phyloP scores from a whole-genome alignment of 805 yeast species.

The Candida glaebosa region DNA sequence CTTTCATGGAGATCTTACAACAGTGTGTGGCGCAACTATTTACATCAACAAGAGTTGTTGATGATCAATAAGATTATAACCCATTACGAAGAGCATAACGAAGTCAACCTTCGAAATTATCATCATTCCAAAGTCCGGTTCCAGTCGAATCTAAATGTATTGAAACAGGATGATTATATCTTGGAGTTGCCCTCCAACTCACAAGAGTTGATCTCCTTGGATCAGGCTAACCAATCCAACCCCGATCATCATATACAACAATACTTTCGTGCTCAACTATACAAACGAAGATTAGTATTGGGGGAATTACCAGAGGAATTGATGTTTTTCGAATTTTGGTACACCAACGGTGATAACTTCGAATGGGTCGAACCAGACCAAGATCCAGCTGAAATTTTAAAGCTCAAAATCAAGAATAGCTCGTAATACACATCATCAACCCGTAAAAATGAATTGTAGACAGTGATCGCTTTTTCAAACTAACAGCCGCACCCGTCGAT shows the following conservation, averaged over 20 bases:
- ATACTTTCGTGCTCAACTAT: constrained; percentile 21
- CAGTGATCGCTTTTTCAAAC: background rate
- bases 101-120: constrained; percentile 37
- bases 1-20: constrained; percentile 38
- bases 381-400: constrained; percentile 39
- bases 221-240: background rate
- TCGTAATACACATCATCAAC: background rate
- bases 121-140: constrained; percentile 30
- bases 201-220: background rate
- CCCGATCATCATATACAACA: constrained; percentile 13
- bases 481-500: background rate
- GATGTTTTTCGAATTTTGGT: constrained; percentile 35
- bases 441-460: background rate
- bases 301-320: constrained; percentile 35
- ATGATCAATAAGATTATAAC: constrained; percentile 31
- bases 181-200: constrained; percentile 19
- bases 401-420: constrained; percentile 11
- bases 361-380: constrained; percentile 47
- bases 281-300: constrained; percentile 29
- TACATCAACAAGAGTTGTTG: constrained; percentile 29
- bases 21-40: constrained; percentile 19
- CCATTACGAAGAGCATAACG: constrained; percentile 41
- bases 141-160: constrained; percentile 14
- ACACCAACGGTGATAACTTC: constrained; percentile 31
- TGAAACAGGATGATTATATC: constrained; percentile 18